Evolutionary conservation across 768 basidiomycete species (phyloP).

Genomic region (Lactarius sp.): DNA sequence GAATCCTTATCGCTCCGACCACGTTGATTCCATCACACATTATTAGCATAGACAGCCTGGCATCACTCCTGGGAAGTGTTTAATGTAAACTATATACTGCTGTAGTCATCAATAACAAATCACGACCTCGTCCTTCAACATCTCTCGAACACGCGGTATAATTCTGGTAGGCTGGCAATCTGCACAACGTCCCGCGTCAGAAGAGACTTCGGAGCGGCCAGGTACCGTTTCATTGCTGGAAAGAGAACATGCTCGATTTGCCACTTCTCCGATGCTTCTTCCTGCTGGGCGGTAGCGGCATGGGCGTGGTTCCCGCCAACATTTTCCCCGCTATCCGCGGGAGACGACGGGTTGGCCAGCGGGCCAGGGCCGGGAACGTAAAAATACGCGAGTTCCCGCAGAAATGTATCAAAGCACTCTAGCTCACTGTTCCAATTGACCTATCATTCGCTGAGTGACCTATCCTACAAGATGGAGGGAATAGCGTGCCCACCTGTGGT

Average conservation of each 20-base stretch:
- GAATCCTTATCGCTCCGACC: conserved; percentile 10
- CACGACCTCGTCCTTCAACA: conserved; percentile 44
- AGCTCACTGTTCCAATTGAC: conserved; percentile 85
- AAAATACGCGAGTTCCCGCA: conserved; percentile 89
- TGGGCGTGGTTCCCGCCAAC: conserved; percentile 22
- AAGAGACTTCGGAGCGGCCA: conserved; percentile 56
- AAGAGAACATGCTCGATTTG: conserved; percentile 90
- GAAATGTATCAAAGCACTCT: conserved; percentile 80
- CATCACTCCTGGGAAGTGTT: conserved; percentile 2
- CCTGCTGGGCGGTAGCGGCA: conserved; percentile 30
- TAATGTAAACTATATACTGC: conserved; percentile 18
- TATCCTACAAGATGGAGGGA: not conserved
- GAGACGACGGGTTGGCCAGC: conserved; percentile 25
- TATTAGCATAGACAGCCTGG: not conserved
- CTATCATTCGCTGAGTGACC: conserved; percentile 37
- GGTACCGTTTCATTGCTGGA: conserved; percentile 75
- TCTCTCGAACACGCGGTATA: conserved; percentile 93
- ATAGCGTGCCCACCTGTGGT: conserved; percentile 51
- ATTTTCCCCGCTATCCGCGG: not conserved
- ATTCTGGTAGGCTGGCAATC: conserved; percentile 82
- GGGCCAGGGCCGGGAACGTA: conserved; percentile 64
- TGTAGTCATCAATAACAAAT: not conserved
- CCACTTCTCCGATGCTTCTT: conserved; percentile 66
- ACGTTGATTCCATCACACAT: not conserved
- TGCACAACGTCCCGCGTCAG: conserved; percentile 75